Percentiles rank a stretch among this genome's conserved stretches.
Conservation (phyloP, 169 alveolate species). For the Eimeria tenella region DNA sequence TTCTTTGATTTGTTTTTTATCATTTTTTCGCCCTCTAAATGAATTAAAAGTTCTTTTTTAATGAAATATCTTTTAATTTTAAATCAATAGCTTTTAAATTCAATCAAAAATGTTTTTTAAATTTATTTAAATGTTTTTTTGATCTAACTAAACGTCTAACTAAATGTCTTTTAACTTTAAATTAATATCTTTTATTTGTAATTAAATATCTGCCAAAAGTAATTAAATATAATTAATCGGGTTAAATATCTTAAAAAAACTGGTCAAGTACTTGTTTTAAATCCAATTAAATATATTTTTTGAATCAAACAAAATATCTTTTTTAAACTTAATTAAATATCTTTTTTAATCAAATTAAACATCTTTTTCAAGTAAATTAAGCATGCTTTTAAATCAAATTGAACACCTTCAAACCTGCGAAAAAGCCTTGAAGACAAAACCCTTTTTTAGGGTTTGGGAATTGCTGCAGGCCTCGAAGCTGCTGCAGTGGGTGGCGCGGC, state of each 20-base stretch:
- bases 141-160: not conserved
- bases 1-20: too few relatives aligned
- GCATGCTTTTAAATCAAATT: not conserved
- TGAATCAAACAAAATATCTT: too few relatives aligned
- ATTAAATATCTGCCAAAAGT: too few relatives aligned
- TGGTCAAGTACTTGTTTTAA: too few relatives aligned
- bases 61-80: not conserved
- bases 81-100: not conserved
- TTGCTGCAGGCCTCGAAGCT: conserved; percentile 60
- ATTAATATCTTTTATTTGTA: too few relatives aligned
- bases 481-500: conserved; percentile 50
- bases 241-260: too few relatives aligned
- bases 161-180: not conserved
- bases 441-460: conserved; percentile 7
- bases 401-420: not conserved
- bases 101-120: not conserved
- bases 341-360: not conserved
- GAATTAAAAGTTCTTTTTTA: too few relatives aligned
- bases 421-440: not conserved
- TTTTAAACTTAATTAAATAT: not conserved
- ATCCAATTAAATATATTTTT: too few relatives aligned
- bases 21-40: too few relatives aligned
- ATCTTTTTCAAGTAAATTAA: not conserved
- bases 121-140: not conserved
- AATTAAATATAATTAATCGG: too few relatives aligned